A percentile compares a stretch with the other conserved stretches of the same genome.
phyloP scores from a whole-genome alignment of 352 stramenopile genomes.

The Nothophytophthora sp. region DNA sequence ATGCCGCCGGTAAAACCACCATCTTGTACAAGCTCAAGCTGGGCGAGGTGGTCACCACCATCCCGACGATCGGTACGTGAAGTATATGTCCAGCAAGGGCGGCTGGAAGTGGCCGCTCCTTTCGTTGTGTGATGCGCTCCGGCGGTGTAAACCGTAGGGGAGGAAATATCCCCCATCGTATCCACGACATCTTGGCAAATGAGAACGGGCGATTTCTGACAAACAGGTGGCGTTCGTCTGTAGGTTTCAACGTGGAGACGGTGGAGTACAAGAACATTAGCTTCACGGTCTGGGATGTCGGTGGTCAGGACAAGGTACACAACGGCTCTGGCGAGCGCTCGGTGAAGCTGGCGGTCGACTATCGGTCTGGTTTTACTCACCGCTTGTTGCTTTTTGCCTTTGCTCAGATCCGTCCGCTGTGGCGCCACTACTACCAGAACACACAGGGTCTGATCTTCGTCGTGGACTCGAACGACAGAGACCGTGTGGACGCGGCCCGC shows the following conservation, averaged over 20 bases:
- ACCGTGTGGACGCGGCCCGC: slow-evolving; percentile 96
- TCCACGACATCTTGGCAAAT: too few species aligned
- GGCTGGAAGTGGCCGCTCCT: too few species aligned
- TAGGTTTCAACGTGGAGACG: slow-evolving; percentile 99
- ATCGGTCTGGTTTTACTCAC: too few species aligned
- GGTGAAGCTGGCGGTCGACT: too few species aligned
- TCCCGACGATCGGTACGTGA: slow-evolving; percentile 96
- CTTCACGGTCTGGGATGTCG: slow-evolving; percentile 99
- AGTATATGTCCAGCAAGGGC: too few species aligned
- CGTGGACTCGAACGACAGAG: slow-evolving; percentile 98
- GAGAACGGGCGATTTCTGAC: too few species aligned
- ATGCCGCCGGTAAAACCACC: slow-evolving; percentile 99
- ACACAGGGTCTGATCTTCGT: slow-evolving; percentile 99
- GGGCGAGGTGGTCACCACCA: slow-evolving; percentile 96
- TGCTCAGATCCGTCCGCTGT: slow-evolving; percentile 98
- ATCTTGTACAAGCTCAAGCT: slow-evolving; percentile 97
- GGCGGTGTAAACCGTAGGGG: background rate
- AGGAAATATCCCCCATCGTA: too few species aligned
- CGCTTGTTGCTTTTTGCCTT: too few species aligned
- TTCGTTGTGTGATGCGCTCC: too few species aligned
- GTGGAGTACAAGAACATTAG: slow-evolving; percentile 99
- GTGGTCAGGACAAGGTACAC: slow-evolving; percentile 99
- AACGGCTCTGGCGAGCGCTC: too few species aligned
- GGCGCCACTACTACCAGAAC: slow-evolving; percentile 99
- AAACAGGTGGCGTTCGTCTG: too few species aligned